phyloP scores from a whole-genome alignment of 176 grass and related monocot species.

The Echinochloa phyllopogon region DNA sequence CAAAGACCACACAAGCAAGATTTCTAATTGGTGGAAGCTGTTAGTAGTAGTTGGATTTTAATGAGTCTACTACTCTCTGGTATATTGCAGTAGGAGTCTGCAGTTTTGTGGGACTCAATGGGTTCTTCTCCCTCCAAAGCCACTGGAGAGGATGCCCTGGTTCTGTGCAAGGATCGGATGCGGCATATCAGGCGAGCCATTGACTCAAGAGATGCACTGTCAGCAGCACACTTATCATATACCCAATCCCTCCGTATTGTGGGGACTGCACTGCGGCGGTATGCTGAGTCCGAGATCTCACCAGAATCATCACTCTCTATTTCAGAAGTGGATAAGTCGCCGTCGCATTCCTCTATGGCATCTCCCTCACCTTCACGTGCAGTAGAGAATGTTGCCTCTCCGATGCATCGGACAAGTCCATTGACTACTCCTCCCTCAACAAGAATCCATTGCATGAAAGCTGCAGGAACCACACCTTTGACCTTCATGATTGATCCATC shows the following conservation, averaged over 20 bases:
- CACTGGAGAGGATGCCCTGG: constrained; percentile 68
- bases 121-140: constrained; percentile 86
- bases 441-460: constrained; percentile 65
- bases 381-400: constrained; percentile 46
- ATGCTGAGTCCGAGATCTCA: constrained; percentile 71
- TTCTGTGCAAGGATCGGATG: constrained; percentile 88
- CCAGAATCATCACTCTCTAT: constrained; percentile 74
- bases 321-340: constrained; percentile 90
- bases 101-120: constrained; percentile 47
- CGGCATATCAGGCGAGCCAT: constrained; percentile 69
- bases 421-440: constrained; percentile 46
- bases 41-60: constrained; percentile 1
- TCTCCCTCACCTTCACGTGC: constrained; percentile 77
- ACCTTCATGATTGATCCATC: constrained; percentile 69
- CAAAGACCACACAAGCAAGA: not conserved
- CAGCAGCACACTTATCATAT: constrained; percentile 83
- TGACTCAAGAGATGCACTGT: constrained; percentile 76
- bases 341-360: constrained; percentile 83
- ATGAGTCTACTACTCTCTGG: constrained; percentile 17
- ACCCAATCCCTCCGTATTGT: constrained; percentile 68
- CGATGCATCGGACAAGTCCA: constrained; percentile 44
- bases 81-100: not conserved
- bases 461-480: constrained; percentile 50
- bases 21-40: constrained; percentile 22
- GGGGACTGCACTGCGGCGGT: constrained; percentile 66